These are phyloP conservation scores for Termitomyces sp. DNA, from an alignment of 768 basidiomycete genomes.

Conservation along the genomic window DNA sequence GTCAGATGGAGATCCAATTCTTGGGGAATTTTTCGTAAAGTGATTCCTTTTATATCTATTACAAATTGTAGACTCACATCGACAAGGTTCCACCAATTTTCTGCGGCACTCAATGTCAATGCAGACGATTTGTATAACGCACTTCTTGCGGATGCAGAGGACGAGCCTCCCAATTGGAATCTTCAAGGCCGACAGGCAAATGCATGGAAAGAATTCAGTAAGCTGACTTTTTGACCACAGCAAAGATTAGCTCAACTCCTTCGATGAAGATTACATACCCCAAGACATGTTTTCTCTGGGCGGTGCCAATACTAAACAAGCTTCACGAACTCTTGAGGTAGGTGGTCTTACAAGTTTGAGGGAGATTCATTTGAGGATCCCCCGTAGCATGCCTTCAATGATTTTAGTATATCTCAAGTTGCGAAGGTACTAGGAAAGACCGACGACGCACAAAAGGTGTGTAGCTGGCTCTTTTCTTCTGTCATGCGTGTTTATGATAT, in stretches of 20 bases:
- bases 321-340: conserved; percentile 57
- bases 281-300: conserved; percentile 36
- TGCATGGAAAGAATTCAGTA: conserved; percentile 50
- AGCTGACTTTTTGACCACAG: conserved; percentile 1
- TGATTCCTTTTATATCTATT: conserved; percentile 16
- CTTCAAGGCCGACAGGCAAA: conserved; percentile 54
- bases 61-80: background rate
- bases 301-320: conserved; percentile 57
- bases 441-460: conserved; percentile 46
- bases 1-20: conserved; percentile 56
- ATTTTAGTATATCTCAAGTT: conserved; percentile 62
- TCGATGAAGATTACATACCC: conserved; percentile 30
- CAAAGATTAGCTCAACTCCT: background rate
- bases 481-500: background rate
- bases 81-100: conserved; percentile 44
- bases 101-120: conserved; percentile 40
- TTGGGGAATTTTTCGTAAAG: conserved; percentile 64
- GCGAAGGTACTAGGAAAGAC: conserved; percentile 46
- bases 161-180: conserved; percentile 55
- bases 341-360: background rate
- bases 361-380: background rate
- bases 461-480: background rate
- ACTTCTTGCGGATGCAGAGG: conserved; percentile 53
- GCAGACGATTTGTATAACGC: conserved; percentile 47
- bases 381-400: conserved; percentile 52